These are phyloP conservation scores for Chloris gayana DNA, from an alignment of 176 grass and related monocot genomes.

Conservation along the genomic window DNA sequence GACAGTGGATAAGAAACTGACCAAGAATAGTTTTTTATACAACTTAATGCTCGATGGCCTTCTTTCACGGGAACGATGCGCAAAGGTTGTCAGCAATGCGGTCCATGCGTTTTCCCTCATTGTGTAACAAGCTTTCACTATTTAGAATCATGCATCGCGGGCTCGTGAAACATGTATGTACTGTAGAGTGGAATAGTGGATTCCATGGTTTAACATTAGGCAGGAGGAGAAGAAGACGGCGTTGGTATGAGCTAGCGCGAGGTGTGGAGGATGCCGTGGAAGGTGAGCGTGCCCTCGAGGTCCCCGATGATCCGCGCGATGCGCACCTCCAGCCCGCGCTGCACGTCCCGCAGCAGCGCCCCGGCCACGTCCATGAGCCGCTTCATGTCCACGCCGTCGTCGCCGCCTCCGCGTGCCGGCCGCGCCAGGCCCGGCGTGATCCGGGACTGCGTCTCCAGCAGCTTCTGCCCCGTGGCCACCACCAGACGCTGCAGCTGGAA, in stretches of 20 bases:
- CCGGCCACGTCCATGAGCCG: conserved; percentile 70
- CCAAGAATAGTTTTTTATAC: no score
- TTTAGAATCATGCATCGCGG: no score
- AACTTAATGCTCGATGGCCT: no score
- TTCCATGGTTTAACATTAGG: no score
- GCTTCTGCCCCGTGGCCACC: conserved; percentile 86
- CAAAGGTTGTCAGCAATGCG: no score
- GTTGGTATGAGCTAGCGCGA: background rate
- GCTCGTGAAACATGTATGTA: no score
- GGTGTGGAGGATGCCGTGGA: conserved; percentile 71
- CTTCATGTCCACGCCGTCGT: conserved; percentile 51
- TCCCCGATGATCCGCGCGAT: conserved; percentile 80
- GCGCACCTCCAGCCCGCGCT: conserved; percentile 75
- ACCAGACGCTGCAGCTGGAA: conserved; percentile 81
- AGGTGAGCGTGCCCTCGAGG: conserved; percentile 81
- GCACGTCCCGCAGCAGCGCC: conserved; percentile 72
- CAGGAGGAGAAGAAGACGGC: background rate
- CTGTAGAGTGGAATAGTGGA: no score
- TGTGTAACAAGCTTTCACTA: no score
- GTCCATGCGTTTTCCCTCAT: no score
- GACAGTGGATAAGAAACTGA: no score
- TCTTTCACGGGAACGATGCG: no score
- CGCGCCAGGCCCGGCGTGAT: conserved; percentile 43
- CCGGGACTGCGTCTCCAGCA: conserved; percentile 71
- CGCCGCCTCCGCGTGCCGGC: background rate